phyloP scores from a whole-genome alignment of 768 basidiomycete genomes.

The Dendrothele bispora region DNA sequence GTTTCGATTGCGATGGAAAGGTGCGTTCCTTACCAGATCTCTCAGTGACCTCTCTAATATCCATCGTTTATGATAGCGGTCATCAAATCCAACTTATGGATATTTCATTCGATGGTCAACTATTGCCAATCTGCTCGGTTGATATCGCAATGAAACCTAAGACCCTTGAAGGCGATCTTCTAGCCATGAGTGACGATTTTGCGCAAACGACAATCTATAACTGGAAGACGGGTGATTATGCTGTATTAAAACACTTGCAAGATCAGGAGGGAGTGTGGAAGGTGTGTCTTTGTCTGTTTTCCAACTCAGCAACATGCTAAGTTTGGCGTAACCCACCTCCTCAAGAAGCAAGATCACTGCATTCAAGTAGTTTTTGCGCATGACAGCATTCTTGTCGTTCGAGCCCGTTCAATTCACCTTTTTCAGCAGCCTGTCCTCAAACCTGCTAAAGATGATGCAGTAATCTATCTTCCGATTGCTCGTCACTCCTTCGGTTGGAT shows the following conservation, averaged over 20 bases:
- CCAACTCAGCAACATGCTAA: background rate
- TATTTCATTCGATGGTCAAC: slow-evolving; percentile 18
- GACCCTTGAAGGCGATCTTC: slow-evolving; percentile 46
- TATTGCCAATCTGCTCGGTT: slow-evolving; percentile 29
- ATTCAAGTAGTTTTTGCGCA: slow-evolving; percentile 51
- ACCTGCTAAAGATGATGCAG: slow-evolving; percentile 8
- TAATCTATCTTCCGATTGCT: slow-evolving; percentile 30
- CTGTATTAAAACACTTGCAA: slow-evolving; percentile 40
- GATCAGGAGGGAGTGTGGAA: slow-evolving; percentile 27
- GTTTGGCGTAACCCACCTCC: slow-evolving; percentile 2
- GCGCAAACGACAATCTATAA: slow-evolving; percentile 54
- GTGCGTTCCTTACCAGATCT: slow-evolving; percentile 32
- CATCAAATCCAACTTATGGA: slow-evolving; percentile 32
- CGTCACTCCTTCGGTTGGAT: slow-evolving; percentile 67
- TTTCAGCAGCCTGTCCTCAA: slow-evolving; percentile 49
- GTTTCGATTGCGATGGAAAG: slow-evolving; percentile 45
- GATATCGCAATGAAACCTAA: slow-evolving; percentile 46
- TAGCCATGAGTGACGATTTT: slow-evolving; percentile 55
- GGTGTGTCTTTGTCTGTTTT: slow-evolving; percentile 22
- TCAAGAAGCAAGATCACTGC: slow-evolving; percentile 51
- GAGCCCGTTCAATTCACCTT: slow-evolving; percentile 57
- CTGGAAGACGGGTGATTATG: slow-evolving; percentile 49
- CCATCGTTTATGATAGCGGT: slow-evolving; percentile 26
- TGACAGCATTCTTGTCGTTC: slow-evolving; percentile 52
- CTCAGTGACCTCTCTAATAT: slow-evolving; percentile 20